Conservation (phyloP, 495 filamentous ascomycete species). For the Penicillium canariense region DNA sequence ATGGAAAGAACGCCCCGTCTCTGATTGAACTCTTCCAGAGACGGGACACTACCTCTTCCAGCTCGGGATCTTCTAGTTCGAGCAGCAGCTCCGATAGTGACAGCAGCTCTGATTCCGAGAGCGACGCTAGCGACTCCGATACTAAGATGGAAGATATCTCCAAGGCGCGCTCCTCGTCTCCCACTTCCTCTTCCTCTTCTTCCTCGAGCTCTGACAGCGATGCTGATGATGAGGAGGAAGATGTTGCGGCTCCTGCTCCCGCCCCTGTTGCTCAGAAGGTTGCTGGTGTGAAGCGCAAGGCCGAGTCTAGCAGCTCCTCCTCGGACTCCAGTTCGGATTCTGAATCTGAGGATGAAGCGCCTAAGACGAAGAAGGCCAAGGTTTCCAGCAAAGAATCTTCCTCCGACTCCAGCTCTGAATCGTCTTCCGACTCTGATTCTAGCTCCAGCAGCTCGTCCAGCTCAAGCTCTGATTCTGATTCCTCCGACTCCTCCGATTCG, state of each 20-base stretch:
- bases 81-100: conserved; percentile 3
- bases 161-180: conserved; percentile 34
- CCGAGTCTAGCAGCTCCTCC: conserved; percentile 50
- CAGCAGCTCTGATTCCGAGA: conserved; percentile 23
- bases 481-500: conserved; percentile 43
- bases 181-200: conserved; percentile 47
- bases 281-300: conserved; percentile 61
- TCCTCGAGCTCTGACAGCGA: conserved; percentile 59
- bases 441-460: conserved; percentile 2
- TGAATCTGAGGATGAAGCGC: conserved; percentile 36
- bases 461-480: conserved; percentile 29
- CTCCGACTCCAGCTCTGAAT: conserved; percentile 18
- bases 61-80: conserved; percentile 22
- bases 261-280: conserved; percentile 36
- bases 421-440: conserved; percentile 24
- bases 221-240: conserved; percentile 59
- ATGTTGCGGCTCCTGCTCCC: conserved; percentile 28
- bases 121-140: conserved; percentile 46
- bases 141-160: conserved; percentile 59
- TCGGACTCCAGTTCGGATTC: conserved; percentile 50
- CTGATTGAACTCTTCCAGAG: conserved; percentile 50
- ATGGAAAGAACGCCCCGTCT: conserved; percentile 42
- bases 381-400: conserved; percentile 28
- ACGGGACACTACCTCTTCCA: conserved; percentile 38
- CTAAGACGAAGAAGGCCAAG: conserved; percentile 45